Conservation (phyloP, 352 stramenopile species). For the Globisporangium sylvaticum region DNA sequence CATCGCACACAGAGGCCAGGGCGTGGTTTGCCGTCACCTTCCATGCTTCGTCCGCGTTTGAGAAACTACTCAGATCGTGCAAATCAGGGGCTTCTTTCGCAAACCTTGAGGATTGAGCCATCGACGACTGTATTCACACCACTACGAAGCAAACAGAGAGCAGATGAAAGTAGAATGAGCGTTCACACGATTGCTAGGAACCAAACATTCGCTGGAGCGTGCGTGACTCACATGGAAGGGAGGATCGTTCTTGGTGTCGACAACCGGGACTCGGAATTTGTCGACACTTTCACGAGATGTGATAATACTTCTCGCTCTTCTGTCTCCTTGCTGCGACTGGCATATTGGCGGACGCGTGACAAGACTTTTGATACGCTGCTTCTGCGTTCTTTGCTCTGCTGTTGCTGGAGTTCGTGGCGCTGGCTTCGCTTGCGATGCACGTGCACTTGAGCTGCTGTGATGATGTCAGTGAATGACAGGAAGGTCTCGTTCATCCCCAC, state of each 20-base stretch:
- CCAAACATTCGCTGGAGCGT: neutral
- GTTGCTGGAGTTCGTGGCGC: neutral
- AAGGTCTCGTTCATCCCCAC: constrained; percentile 22
- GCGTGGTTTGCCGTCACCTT: constrained; percentile 42
- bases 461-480: constrained; percentile 36
- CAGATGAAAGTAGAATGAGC: neutral
- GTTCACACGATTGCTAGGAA: neutral
- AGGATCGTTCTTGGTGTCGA: constrained; percentile 34
- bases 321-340: neutral
- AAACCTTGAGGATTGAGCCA: neutral
- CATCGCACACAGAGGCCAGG: constrained; percentile 32
- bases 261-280: neutral
- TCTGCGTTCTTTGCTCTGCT: neutral
- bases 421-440: constrained; percentile 15
- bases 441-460: constrained; percentile 23
- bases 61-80: constrained; percentile 11
- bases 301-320: constrained; percentile 10
- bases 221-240: constrained; percentile 25
- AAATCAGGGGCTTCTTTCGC: neutral
- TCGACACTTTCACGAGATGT: neutral
- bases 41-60: constrained; percentile 43
- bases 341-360: neutral
- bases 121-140: neutral
- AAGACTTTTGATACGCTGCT: neutral
- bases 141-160: neutral